These are phyloP conservation scores for Penicillium expansum DNA, from an alignment of 2,329 filamentous ascomycete species.

Conservation along the genomic window DNA sequence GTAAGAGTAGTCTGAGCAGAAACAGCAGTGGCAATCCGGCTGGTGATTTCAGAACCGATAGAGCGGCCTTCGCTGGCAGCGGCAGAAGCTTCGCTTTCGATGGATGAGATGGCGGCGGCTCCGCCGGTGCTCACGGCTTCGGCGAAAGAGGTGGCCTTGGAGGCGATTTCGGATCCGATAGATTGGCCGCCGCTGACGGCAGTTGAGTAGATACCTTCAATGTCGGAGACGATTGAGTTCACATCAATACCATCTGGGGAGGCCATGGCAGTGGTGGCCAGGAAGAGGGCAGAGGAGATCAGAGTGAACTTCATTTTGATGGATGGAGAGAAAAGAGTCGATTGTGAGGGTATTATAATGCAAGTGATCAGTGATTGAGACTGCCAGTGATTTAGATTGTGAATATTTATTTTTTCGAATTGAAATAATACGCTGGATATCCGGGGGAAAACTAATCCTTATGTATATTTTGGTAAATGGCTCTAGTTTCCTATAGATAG, in stretches of 20 bases:
- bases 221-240: conserved; percentile 17
- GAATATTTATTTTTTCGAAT: background rate
- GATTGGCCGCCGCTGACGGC: conserved; percentile 4
- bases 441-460: conserved; percentile 7
- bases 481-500: conserved; percentile 12
- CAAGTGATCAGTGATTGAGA: too few relatives aligned
- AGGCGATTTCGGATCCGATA: conserved; percentile 14
- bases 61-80: conserved; percentile 16
- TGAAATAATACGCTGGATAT: background rate
- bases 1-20: conserved; percentile 19
- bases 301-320: conserved; percentile 31
- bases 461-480: conserved; percentile 3
- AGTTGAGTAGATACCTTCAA: background rate
- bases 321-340: background rate
- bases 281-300: conserved; percentile 25
- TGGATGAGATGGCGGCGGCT: conserved; percentile 16
- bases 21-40: conserved; percentile 12
- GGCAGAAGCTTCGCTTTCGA: conserved; percentile 15
- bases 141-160: conserved; percentile 9
- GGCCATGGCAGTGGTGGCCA: conserved; percentile 24
- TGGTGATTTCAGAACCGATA: conserved; percentile 15
- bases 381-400: background rate
- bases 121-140: conserved; percentile 14
- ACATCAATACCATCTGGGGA: conserved; percentile 16
- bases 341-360: background rate